Base-by-base conservation (phyloP, 164 flowering plant species). In the Litsea cubeba region DNA sequence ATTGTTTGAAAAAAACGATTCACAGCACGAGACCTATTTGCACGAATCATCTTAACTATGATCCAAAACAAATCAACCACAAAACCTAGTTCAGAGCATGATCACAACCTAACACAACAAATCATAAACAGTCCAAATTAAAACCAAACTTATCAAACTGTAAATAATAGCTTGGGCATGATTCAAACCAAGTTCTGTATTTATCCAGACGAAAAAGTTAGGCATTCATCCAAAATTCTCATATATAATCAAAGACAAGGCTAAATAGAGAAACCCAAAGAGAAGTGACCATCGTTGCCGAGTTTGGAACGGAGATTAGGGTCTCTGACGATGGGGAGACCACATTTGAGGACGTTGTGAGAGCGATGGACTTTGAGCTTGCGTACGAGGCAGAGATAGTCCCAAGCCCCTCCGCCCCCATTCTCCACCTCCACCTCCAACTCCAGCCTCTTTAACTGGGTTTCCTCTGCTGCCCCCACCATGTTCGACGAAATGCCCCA, bases 321-420 rank as follows among this genome's bases (percentile, higher is more conserved):
- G n/a, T n/a, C n/a, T n/a, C n/a, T n/a, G 83, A 93, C 82, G 78
- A 95, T 88, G 5, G 89, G 71, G 30, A 87, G 75, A 0, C 99
- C 99, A 58, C 87, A 85, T 80, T 89, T 90, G 63, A 95, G 72
- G 32, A 95, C 99, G 83, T 85, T 92, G 25, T 93, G 92, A 1
- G 99, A 88, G 12, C 97, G 96, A 49, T 97, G 86, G 69, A 93
- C 81, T 74, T 93, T 93, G 78, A 93, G 96, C 86, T 93, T 95
- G 40, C 89, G 73, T 23, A 90, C 87, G n/a, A 93, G 85, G 71
- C 87, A 88, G 66, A 95, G 90, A 73, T 93, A 95, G 81, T 95
- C 98, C 99, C 97, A 95, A 23, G 83, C 90, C n/a, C 98, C 97
- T 50, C 97, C 98, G 10, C 99, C 99, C 2, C 96, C 97, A 79